phyloP scores from a whole-genome alignment of 1,284 basidiomycete genomes.

The Takashimella tepidaria region DNA sequence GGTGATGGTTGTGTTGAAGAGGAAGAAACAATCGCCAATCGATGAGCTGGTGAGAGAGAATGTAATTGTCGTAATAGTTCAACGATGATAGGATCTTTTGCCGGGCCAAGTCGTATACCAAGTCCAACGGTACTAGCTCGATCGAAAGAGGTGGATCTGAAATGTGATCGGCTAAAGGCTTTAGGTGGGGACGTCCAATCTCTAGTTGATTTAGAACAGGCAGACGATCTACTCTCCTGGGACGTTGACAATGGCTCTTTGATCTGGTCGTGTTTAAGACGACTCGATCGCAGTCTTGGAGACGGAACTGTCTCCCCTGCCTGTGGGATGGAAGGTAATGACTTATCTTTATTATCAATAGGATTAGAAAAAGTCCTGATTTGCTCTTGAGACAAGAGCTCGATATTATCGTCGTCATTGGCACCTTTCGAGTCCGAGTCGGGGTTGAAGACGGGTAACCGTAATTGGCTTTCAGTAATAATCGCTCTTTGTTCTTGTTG shows the following conservation, averaged over 20 bases:
- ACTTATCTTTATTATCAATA: neutral
- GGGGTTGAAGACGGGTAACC: neutral
- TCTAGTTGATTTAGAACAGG: neutral
- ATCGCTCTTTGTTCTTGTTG: too few species aligned
- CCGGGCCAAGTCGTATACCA: neutral
- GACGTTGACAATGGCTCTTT: neutral
- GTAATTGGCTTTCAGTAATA: neutral
- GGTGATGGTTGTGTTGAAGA: too few species aligned
- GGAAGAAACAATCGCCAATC: too few species aligned
- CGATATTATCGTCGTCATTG: neutral
- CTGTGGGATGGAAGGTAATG: neutral
- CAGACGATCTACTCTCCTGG: neutral
- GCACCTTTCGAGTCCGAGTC: neutral
- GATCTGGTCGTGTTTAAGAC: too few species aligned
- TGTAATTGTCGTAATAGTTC: slow-evolving; percentile 14
- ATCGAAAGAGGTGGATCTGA: neutral
- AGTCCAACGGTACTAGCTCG: neutral
- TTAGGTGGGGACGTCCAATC: neutral
- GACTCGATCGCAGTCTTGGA: neutral
- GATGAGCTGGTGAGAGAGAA: slow-evolving; percentile 16
- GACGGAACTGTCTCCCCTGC: neutral
- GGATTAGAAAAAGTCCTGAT: too few species aligned
- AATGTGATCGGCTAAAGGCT: neutral
- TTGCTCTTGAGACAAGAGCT: too few species aligned
- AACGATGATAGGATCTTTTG: slow-evolving; percentile 1